Percentiles rank a stretch among this genome's conserved stretches.
Evolutionary conservation across 352 stramenopile species (phyloP).

Genomic region (Phytophthora ohioensis): DNA sequence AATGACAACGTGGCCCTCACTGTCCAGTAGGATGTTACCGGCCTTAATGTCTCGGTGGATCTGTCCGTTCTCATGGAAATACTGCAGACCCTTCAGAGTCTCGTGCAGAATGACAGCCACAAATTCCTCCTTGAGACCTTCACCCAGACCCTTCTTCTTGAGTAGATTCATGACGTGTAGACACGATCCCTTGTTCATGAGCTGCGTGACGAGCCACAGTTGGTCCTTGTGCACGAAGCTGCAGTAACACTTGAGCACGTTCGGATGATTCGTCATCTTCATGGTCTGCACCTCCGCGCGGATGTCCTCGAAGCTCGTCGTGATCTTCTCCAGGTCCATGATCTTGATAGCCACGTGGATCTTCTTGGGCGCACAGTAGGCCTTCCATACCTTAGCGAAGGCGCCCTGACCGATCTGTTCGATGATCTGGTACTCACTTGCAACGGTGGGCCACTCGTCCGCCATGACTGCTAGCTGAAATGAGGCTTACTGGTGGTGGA

Average conservation of each 20-base stretch:
- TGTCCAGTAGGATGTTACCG: conserved; percentile 97
- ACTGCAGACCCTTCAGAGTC: conserved; percentile 97
- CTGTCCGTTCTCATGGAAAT: conserved; percentile 99
- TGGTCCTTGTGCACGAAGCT: conserved; percentile 98
- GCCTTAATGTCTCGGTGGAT: conserved; percentile 99
- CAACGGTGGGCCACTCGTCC: conserved; percentile 88
- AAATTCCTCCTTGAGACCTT: conserved; percentile 95
- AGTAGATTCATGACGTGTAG: conserved; percentile 97
- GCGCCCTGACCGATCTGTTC: conserved; percentile 95
- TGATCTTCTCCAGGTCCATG: conserved; percentile 99
- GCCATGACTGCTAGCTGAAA: conserved; percentile 51
- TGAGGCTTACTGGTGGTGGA: conserved; percentile 26
- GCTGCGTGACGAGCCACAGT: conserved; percentile 98
- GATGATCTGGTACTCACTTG: conserved; percentile 90
- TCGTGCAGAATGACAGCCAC: conserved; percentile 98
- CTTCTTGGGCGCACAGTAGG: conserved; percentile 90
- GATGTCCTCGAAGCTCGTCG: conserved; percentile 94
- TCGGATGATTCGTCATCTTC: conserved; percentile 98
- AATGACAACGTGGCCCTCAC: conserved; percentile 95
- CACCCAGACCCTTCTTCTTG: conserved; percentile 90
- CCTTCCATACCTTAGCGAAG: conserved; percentile 99
- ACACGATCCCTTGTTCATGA: conserved; percentile 99
- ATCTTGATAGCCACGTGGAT: conserved; percentile 98
- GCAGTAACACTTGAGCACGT: conserved; percentile 98
- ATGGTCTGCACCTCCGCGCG: conserved; percentile 98